Percentiles rank a stretch among this genome's conserved stretches.
phyloP scores from a whole-genome alignment of 108 stramenopile genomes.

The Nitzschia palea region DNA sequence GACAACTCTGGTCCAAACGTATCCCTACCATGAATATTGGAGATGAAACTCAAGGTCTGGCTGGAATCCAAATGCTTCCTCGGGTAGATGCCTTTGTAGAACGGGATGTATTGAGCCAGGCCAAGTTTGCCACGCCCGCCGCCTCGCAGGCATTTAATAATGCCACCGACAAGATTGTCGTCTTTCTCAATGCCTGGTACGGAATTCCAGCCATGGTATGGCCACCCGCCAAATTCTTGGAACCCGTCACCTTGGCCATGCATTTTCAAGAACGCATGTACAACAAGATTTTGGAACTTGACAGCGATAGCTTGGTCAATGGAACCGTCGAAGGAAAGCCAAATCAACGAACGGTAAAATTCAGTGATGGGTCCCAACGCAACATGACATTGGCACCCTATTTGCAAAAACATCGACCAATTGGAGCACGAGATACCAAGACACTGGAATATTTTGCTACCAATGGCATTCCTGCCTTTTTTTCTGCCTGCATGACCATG shows the following conservation, averaged over 20 bases:
- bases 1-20: background rate
- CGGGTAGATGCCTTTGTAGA: constrained; percentile 6
- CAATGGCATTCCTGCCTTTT: background rate
- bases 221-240: background rate
- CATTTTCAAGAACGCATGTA: background rate
- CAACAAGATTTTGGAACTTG: background rate
- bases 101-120: background rate
- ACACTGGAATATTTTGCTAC: background rate
- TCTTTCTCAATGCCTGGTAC: constrained; percentile 9
- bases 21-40: background rate
- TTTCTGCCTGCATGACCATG: constrained; percentile 7
- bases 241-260: background rate
- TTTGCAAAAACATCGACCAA: background rate
- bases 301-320: background rate
- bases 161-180: background rate
- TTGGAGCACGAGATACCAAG: constrained; percentile 3
- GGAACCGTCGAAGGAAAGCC: background rate
- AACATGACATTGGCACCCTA: background rate
- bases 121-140: background rate
- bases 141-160: background rate
- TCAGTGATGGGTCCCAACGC: background rate
- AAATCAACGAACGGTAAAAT: background rate
- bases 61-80: constrained; percentile 1
- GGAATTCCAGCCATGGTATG: background rate
- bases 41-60: constrained; percentile 8